Conservation (phyloP, 139 green algal genomes). For the Raphidocelis subcapitata region DNA sequence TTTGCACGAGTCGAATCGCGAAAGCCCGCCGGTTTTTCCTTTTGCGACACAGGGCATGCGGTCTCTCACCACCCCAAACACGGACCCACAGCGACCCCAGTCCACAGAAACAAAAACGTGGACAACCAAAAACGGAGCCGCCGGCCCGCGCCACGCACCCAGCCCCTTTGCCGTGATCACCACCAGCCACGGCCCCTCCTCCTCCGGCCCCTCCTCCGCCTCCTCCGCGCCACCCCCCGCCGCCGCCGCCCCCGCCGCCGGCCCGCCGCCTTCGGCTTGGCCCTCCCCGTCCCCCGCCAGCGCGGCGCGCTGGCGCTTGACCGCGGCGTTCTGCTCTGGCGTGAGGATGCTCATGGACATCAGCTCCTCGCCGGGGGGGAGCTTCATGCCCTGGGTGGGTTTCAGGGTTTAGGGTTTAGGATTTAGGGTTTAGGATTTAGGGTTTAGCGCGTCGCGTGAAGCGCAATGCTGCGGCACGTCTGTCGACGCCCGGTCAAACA, state of each 20-base stretch:
- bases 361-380: slow-evolving; percentile 29
- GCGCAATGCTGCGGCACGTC: too few species aligned
- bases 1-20: neutral
- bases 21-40: neutral
- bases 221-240: slow-evolving; percentile 3
- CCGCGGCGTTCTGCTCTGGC: neutral
- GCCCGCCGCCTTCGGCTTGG: neutral
- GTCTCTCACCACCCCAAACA: neutral
- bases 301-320: neutral
- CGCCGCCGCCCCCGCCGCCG: neutral
- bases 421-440: too few species aligned
- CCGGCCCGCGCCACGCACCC: slow-evolving; percentile 1
- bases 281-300: neutral
- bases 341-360: slow-evolving; percentile 59
- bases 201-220: slow-evolving; percentile 7
- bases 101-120: neutral
- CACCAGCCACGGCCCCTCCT: slow-evolving; percentile 44
- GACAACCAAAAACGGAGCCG: neutral
- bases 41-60: neutral
- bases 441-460: too few species aligned
- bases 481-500: too few species aligned
- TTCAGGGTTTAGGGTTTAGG: too few species aligned
- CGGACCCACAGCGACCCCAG: neutral
- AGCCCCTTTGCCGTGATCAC: slow-evolving; percentile 34
- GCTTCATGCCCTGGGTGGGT: slow-evolving; percentile 34